Evolutionary conservation across 371 early-diverging fungal species (phyloP), one percentile per base, ranked within the genome.

Genomic region (Actinomortierella wolfii): DNA sequence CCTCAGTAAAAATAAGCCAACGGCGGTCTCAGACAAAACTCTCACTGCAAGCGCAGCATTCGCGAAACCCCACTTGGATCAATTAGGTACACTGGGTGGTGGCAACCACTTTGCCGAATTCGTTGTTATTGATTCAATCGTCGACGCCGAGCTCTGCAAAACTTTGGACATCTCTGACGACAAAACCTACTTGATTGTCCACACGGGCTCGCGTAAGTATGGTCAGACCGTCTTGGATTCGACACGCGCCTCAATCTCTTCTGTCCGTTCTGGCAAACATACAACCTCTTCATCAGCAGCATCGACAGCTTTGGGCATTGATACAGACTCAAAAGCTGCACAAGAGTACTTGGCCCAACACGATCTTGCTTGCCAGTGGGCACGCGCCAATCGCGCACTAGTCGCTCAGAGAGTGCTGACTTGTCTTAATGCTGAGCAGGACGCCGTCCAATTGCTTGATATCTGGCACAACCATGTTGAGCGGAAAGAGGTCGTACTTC

Each of bases 91-190:
- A 0, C 53, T 84, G n/a, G 85, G 85, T 1, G 80, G 79, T 3
- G 85, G 85, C 20, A 85, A 85, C 52, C 85, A 85, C 54, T 85
- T 85, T 62, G 83, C 84, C 21, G 85, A 85, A 51, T 57, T 85
- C n/a, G 79, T 78, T 21, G 74, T 77, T 13, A 60, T 84, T 13
- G 77, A 82, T 11, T 25, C 67, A 18, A 59, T 74, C 14, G 54
- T 70, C 13, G 79, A 83, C 43, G 61, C 28, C 43, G 76, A 58
- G 14, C 56, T 61, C 2, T 79, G 77, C 20, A 55, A 57, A 2
- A 25, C 43, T 0, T 42, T 60, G 15, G 73, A 76, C 0, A 28
- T 83, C 26, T 46, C 53, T 14, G 61, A 54, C 3, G 51, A 54
- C 34, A 59, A 59, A 11, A 66, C 78, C 7, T 77, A 70, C 43